Evolutionary conservation across 352 stramenopile genomes (phyloP), one percentile per base, ranked within the genome.

Genomic region (Achlya hypogyna): DNA sequence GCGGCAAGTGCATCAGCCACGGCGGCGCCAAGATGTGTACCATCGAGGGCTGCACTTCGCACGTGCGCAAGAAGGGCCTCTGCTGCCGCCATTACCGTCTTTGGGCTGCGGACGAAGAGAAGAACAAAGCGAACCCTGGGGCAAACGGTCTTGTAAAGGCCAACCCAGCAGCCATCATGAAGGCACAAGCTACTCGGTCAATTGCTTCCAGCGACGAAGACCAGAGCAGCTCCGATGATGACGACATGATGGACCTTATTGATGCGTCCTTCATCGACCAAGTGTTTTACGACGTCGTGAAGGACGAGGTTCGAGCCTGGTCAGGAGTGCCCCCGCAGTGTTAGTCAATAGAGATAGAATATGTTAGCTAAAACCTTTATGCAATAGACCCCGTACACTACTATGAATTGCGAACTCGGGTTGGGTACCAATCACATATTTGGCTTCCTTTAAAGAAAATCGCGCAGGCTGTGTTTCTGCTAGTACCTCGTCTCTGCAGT

Each of bases 1-100:
- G 54, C 12, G 31, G 47, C 54, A 64, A 64, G 34, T 64, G 54
- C 38, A 38, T 64, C 18, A 35, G 54, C 16, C 54, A 64, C 35
- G 54, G 54, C 35, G 54, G 54, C 32, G 54, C 32, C 22, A 35
- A 38, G 9, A 64, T 51, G 47, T 64, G 54, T 38, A 64, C 45
- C 22, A 64, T 64, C 32, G 54, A 64, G 14, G 54, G 54, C n/a
- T 64, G 54, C 54, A 25, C 45, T 25, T 51, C 54, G 28, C 54
- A 64, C 38, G 54, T 38, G 9, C 54, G 54, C 29, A 64, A 64
- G n/a, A 38, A 38, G 20, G 54, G 54, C 1, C 47, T 51, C 25
- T 64, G 54, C 54, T 64, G 54, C 27, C 54, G 54, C 20, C 54
- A 64, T 38, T 51, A 64, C 54, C 54, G 54, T 3, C 38, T 45